Conservation (phyloP, 768 basidiomycete species). For the Leucogyrophana mollusca region DNA sequence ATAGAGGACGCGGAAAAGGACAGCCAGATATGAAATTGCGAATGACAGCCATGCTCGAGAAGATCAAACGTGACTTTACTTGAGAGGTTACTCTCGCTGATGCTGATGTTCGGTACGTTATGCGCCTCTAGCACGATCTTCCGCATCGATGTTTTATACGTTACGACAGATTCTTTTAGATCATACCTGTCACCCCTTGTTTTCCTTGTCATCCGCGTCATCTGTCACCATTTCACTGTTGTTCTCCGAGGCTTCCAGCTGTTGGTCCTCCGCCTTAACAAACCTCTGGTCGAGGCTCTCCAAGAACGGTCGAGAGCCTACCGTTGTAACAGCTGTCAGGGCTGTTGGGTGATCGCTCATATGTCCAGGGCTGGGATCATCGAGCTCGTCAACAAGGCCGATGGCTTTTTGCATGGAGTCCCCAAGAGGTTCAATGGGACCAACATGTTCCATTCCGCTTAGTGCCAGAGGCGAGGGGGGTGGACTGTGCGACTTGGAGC, state of each 20-base stretch:
- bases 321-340: constrained; percentile 61
- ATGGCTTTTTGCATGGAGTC: constrained; percentile 47
- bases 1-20: constrained; percentile 28
- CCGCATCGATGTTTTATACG: too few species aligned
- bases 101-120: neutral
- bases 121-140: too few species aligned
- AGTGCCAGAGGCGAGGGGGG: constrained; percentile 72
- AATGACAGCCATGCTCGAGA: constrained; percentile 84
- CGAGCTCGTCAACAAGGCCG: constrained; percentile 83
- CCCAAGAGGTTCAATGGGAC: constrained; percentile 35
- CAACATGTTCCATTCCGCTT: constrained; percentile 31
- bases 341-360: constrained; percentile 79
- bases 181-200: constrained; percentile 42
- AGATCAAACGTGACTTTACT: constrained; percentile 66
- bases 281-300: constrained; percentile 63
- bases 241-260: constrained; percentile 28
- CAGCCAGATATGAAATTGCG: constrained; percentile 83
- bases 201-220: constrained; percentile 49
- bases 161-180: too few species aligned
- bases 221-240: constrained; percentile 41
- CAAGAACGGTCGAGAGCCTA: constrained; percentile 45
- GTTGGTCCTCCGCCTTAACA: constrained; percentile 45
- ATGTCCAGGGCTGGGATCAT: constrained; percentile 82
- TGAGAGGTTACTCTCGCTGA: constrained; percentile 22
- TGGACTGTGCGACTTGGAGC: constrained; percentile 77